Base-by-base conservation (phyloP, 169 alveolate genomes). In the Plasmodium ovale region DNA sequence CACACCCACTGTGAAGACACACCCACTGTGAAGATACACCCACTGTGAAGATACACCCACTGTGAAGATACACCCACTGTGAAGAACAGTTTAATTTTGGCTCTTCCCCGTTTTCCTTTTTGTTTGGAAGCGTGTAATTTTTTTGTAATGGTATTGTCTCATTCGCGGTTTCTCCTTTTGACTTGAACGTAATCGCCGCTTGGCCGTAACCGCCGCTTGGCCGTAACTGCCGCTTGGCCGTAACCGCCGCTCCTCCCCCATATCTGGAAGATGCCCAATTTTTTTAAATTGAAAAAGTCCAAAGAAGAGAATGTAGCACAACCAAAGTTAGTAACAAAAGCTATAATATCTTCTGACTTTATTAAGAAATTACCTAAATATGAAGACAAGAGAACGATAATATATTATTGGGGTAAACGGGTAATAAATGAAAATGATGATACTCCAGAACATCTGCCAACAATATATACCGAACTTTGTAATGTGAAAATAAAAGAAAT, bases 401-500 rank as follows among this genome's bases (percentile, higher is more conserved):
- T 82, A 29, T 82, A 82, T 58, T 82, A 82, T 60, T 82, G 90
- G 90, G 90, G 90, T 14, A 82, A 82, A 59, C 64, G 90, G 37
- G 90, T 82, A 27, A 82, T 82, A 27, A 82, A 82, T 69, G 90
- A 82, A 65, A 64, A 82, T 42, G 90, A 82, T 54, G 85, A 68
- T 6, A 82, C 90, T 3, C 90, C 90, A 0, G 90, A 82, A 29
- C 84, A 82, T 31, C 67, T 54, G 27, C 95, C 96, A 31, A 89
- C 93, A 42, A 90, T 94, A 44, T 94, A 94, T 70, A 79, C 93
- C 25, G 92, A 92, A 33, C 69, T 94, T 10, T 53, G 95, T 42
- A 82, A 90, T 51, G 92, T 94, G 14, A 91, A 92, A 54, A 94
- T 94, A 35, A 39, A 88, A 27, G 89, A 77, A 42, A 94, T 94